These are phyloP conservation scores for Themeda triandra DNA, from an alignment of 176 grass and related monocot genomes.

Conservation along the genomic window DNA sequence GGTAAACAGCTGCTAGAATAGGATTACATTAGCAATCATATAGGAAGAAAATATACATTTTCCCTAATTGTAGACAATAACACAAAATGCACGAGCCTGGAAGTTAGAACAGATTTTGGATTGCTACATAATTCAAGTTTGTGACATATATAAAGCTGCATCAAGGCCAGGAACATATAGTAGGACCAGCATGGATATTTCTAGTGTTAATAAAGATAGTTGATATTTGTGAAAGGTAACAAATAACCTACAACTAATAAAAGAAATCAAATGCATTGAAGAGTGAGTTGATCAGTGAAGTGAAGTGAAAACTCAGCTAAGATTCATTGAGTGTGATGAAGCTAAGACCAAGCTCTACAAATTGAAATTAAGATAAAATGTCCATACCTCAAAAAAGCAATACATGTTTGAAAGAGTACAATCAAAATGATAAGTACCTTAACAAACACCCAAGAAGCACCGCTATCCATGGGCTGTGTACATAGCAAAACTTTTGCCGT, in stretches of 20 bases:
- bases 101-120: constrained; percentile 86
- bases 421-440: constrained; percentile 52
- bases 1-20: constrained; percentile 62
- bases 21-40: not conserved
- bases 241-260: not conserved
- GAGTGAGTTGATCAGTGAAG: not conserved
- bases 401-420: constrained; percentile 6
- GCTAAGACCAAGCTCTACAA: not conserved
- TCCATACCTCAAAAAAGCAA: not conserved
- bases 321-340: not conserved
- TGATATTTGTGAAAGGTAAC: not conserved
- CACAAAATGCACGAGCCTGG: constrained; percentile 58
- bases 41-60: not conserved
- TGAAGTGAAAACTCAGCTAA: not conserved
- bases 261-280: not conserved
- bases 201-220: constrained; percentile 2
- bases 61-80: not conserved
- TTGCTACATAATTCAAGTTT: constrained; percentile 62
- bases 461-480: no score
- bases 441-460: constrained; percentile 71
- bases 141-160: constrained; percentile 85
- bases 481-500: no score
- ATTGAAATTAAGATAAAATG: not conserved
- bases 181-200: constrained; percentile 3
- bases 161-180: constrained; percentile 93